A percentile compares a stretch with the other conserved stretches of the same genome.
Conservation (phyloP, 179 eudicot species). For the Silene noctiflora region DNA sequence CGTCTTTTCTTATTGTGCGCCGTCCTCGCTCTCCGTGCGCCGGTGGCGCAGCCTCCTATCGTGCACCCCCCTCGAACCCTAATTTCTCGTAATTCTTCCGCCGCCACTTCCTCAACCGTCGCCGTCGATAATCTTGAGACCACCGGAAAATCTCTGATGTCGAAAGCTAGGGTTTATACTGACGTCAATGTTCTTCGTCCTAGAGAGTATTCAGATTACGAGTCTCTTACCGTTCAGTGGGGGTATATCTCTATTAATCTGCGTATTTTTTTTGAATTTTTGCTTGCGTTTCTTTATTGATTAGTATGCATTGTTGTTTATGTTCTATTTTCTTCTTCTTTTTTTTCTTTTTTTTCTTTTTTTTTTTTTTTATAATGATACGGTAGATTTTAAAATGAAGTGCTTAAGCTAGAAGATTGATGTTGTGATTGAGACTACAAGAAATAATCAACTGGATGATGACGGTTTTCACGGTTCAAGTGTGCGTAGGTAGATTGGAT, state of each 20-base stretch:
- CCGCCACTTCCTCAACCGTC: not conserved
- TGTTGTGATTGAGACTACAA: not conserved
- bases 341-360: no score
- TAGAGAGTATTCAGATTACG: constrained; percentile 47
- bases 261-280: not conserved
- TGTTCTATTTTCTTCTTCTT: no score
- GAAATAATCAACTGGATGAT: not conserved
- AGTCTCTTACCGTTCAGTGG: constrained; percentile 48
- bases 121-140: constrained; percentile 13
- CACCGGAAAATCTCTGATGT: constrained; percentile 23
- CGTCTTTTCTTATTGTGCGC: constrained; percentile 35
- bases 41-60: constrained; percentile 35
- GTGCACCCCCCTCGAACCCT: constrained; percentile 20
- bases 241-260: constrained; percentile 26
- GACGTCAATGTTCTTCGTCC: constrained; percentile 46
- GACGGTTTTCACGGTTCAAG: not conserved
- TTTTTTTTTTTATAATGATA: no score
- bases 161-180: constrained; percentile 43
- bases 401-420: constrained; percentile 1
- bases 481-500: not conserved
- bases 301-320: no score
- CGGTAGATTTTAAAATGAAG: not conserved
- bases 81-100: not conserved
- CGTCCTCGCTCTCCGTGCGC: constrained; percentile 39
- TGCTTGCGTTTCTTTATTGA: no score